Evolutionary conservation across 768 basidiomycete species (phyloP), one percentile per base, ranked within the genome.

Genomic region (Rhizopogon sp.): DNA sequence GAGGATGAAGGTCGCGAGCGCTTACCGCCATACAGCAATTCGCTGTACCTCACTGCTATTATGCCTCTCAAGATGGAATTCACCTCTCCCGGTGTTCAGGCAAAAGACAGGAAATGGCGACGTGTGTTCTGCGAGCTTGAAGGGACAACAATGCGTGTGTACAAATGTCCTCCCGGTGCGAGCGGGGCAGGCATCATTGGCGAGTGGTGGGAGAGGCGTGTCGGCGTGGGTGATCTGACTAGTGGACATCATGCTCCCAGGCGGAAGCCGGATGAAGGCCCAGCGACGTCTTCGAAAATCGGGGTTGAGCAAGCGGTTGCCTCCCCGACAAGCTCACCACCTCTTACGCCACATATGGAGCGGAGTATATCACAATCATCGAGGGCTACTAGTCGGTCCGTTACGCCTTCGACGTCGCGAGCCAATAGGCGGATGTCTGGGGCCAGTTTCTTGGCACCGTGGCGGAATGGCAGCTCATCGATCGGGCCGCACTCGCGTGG

Each of bases 31-130:
- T 99, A 99, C 69, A 81, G 79, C 57, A 98, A 97, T 71, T 72
- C 76, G 14, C 80, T 98, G 16, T 85, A 90, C 64, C 82, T 98
- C 62, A 79, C 82, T 37, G 91, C 86, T 3, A 78, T 85, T 52
- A 81, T 99, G 75, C 88, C 88, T 1, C 83, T 90, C 45, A 99
- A 99, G 77, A 82, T 94, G 84, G 97, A 99, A 75, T 98, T 99
- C 66, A 75, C 72, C 4, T 70, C 79, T 10, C 93, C 94, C 0
- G 94, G 94, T 6, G 76, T 91, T 2, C 91, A 96, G 68, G 87
- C 95, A 6, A 82, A 78, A 66, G 95, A 98, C 66, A 77, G 97
- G 44, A 91, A 93, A 65, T 99, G 97, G 97, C 81, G 90, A 56
- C 77, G 90, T 49, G 84, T 88, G 50, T 78, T 94, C 60, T 90